Evolutionary conservation across 2,329 filamentous ascomycete species (phyloP).

Genomic region (Fusarium papillatum): DNA sequence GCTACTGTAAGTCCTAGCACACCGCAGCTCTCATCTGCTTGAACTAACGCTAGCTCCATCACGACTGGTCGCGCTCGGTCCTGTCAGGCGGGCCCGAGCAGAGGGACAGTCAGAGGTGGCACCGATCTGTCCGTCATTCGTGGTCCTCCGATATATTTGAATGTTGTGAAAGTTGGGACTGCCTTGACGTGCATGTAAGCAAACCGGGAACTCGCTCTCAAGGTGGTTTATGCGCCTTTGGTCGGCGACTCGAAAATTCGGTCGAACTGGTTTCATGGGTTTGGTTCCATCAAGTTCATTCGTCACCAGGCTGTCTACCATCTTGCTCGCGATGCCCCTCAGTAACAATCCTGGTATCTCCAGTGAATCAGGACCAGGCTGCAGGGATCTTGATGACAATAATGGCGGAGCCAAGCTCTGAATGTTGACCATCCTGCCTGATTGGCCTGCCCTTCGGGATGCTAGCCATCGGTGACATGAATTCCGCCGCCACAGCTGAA

Average conservation of each 20-base stretch:
- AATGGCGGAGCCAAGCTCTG: slow-evolving; percentile 24
- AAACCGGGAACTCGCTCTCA: neutral
- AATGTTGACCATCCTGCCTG: slow-evolving; percentile 11
- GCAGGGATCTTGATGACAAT: slow-evolving; percentile 27
- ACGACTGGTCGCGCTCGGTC: slow-evolving; percentile 23
- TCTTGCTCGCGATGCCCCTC: slow-evolving; percentile 2
- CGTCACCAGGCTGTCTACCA: neutral
- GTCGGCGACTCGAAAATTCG: neutral
- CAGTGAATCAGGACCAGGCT: slow-evolving; percentile 17
- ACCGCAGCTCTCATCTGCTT: slow-evolving; percentile 5
- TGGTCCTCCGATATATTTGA: slow-evolving; percentile 5
- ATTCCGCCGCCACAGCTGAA: slow-evolving; percentile 38
- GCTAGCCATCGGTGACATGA: slow-evolving; percentile 34
- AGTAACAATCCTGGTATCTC: slow-evolving; percentile 7
- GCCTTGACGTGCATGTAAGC: neutral
- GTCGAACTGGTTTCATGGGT: neutral
- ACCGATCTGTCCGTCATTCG: slow-evolving; percentile 12
- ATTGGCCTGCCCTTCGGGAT: slow-evolving; percentile 29
- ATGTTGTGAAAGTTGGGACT: neutral
- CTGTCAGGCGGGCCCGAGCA: slow-evolving; percentile 13
- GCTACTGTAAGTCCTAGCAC: slow-evolving; percentile 18
- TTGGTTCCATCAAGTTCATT: neutral
- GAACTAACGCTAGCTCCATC: slow-evolving; percentile 13
- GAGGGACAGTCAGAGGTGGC: slow-evolving; percentile 7
- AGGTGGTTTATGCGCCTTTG: neutral